Conservation (phyloP, 805 yeast genomes). For the Saitoella complicata region DNA sequence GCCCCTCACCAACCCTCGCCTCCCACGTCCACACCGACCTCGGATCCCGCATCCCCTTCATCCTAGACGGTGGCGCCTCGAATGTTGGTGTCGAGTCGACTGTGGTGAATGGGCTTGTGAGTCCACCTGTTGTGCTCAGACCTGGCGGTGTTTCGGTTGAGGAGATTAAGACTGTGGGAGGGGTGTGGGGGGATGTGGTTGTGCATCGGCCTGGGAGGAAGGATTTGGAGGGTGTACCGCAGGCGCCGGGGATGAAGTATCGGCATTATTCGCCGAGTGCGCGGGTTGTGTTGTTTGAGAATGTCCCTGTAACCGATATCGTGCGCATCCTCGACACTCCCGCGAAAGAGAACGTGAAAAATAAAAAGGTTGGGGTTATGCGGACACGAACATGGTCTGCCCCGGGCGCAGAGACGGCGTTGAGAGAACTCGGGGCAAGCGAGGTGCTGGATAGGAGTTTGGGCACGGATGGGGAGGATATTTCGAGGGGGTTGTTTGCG, state of each 20-base stretch:
- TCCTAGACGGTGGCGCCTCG: constrained; percentile 83
- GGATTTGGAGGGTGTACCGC: constrained; percentile 28
- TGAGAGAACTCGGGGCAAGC: neutral
- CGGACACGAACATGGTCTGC: neutral
- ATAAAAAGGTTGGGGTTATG: constrained; percentile 1
- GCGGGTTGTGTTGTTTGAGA: constrained; percentile 49
- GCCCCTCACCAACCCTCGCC: constrained; percentile 87
- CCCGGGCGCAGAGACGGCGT: neutral
- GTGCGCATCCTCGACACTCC: neutral
- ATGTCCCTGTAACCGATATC: constrained; percentile 20
- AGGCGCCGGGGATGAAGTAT: constrained; percentile 97
- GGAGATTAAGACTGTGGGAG: constrained; percentile 50
- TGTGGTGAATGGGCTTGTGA: constrained; percentile 74
- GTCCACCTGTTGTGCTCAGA: constrained; percentile 74
- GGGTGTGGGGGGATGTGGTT: constrained; percentile 49
- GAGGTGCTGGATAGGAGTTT: constrained; percentile 12
- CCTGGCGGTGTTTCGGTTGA: constrained; percentile 91
- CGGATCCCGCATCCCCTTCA: constrained; percentile 61
- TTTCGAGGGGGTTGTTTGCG: constrained; percentile 63
- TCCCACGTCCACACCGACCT: constrained; percentile 71
- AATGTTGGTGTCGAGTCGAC: constrained; percentile 86
- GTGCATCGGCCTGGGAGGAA: constrained; percentile 16
- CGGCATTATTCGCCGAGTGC: constrained; percentile 89
- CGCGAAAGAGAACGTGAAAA: neutral
- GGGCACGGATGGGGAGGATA: constrained; percentile 38